Conservation (phyloP, 2,329 filamentous ascomycete genomes). For the Emericellopsis atlantica region DNA sequence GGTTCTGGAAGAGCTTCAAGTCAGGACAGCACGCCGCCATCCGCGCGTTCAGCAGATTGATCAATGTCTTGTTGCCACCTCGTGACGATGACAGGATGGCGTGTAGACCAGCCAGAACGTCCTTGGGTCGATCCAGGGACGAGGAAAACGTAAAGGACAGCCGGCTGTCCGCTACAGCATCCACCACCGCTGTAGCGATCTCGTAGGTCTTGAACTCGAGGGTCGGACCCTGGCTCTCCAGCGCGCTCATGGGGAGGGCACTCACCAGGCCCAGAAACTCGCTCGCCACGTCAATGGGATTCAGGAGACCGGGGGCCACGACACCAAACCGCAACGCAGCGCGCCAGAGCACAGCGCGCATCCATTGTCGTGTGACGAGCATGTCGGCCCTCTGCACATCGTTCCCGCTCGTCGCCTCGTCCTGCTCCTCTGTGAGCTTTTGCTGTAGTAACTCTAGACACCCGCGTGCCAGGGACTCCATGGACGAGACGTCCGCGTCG, state of each 20-base stretch:
- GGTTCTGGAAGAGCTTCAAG: constrained; percentile 1
- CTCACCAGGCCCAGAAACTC: constrained; percentile 30
- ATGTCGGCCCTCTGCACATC: constrained; percentile 35
- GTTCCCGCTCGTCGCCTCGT: constrained; percentile 18
- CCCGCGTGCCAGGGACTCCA: constrained; percentile 14
- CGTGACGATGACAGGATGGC: constrained; percentile 25
- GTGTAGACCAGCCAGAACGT: constrained; percentile 23
- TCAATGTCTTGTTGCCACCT: constrained; percentile 26
- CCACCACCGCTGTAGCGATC: constrained; percentile 29
- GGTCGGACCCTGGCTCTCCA: constrained; percentile 35
- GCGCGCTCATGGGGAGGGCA: constrained; percentile 27
- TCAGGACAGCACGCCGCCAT: constrained; percentile 11
- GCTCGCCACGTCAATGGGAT: constrained; percentile 29
- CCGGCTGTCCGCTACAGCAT: constrained; percentile 15
- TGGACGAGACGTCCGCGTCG: constrained; percentile 16
- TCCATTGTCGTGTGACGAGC: constrained; percentile 36
- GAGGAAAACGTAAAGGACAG: constrained; percentile 8
- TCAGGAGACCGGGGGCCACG: constrained; percentile 11
- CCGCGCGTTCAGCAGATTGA: constrained; percentile 18
- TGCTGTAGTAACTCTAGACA: constrained; percentile 26
- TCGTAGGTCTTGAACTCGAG: constrained; percentile 34
- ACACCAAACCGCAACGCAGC: constrained; percentile 20
- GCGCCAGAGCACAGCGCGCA: constrained; percentile 34
- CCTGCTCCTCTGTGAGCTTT: constrained; percentile 19
- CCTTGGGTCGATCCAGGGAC: constrained; percentile 10